These are phyloP conservation scores for Pachysolen tannophilus DNA, from an alignment of 805 yeast genomes.

Conservation along the genomic window DNA sequence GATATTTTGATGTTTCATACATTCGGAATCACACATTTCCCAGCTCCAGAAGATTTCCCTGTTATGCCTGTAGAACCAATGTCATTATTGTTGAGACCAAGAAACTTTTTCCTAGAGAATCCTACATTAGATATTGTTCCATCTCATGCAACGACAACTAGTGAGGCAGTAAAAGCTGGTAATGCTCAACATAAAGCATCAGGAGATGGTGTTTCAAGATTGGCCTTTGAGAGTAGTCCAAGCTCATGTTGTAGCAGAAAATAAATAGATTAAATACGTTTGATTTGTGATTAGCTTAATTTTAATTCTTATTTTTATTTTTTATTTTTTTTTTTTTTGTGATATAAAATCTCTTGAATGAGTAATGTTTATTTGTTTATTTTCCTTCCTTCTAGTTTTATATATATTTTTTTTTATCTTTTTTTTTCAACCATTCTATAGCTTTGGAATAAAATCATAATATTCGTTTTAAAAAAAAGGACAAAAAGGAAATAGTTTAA, in stretches of 20 bases:
- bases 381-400: too few relatives aligned
- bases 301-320: neutral
- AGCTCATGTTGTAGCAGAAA: slow-evolving; percentile 19
- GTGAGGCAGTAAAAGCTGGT: slow-evolving; percentile 31
- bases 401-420: too few relatives aligned
- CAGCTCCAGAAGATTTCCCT: slow-evolving; percentile 87
- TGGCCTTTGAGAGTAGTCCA: slow-evolving; percentile 36
- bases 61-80: slow-evolving; percentile 84
- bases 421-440: neutral
- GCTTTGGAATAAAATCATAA: neutral
- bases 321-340: neutral
- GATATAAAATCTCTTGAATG: too few relatives aligned
- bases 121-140: slow-evolving; percentile 74
- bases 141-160: slow-evolving; percentile 42
- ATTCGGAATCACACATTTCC: slow-evolving; percentile 80
- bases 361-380: too few relatives aligned
- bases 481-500: too few relatives aligned
- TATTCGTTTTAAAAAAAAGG: too few relatives aligned
- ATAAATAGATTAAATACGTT: neutral
- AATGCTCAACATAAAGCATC: slow-evolving; percentile 31
- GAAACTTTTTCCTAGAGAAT: slow-evolving; percentile 71
- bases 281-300: neutral
- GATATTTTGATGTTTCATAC: slow-evolving; percentile 76
- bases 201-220: slow-evolving; percentile 41
- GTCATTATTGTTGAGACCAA: slow-evolving; percentile 65